Evolutionary conservation across 164 flowering plant species (phyloP), one percentile per base, ranked within the genome.

Genomic region (Magnolia changhungtana): DNA sequence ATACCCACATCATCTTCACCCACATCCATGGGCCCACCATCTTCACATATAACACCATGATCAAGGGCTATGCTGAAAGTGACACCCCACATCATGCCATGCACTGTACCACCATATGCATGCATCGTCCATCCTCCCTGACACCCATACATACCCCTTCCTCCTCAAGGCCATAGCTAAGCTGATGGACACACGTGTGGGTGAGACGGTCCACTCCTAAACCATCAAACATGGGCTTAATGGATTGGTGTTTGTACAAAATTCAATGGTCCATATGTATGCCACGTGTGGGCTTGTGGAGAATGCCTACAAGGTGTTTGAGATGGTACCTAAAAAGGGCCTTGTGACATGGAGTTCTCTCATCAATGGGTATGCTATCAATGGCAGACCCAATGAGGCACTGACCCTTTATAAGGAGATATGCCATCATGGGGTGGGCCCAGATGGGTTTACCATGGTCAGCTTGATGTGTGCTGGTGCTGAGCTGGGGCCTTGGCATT

Each of bases 91-190:
- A 7, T 27, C 78, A 79, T 11, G 83, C 84, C 1, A 50, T 81
- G 19, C 58, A 58, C 2, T 84, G 29, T 74, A 79, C 73, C 77
- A 75, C 55, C 75, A 77, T 63, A 84, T 84, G 86, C 79, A 73
- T 7, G 11, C 61, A 51, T 70, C 67, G 7, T 58, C 49, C 19
- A 50, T 81, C 24, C 71, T 59, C 19, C 76, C 82, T 37, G 86
- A 84, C 72, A 84, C 79, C 61, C 86, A 84, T 73, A 81, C 84
- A n/a, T 84, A 84, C 82, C 86, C 86, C 69, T 84, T 84, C 75
- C 74, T 79, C 10, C 77, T 83, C 14, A 84, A 84, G 65, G 86
- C 84, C 16, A 75, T 79, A 67, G 77, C 86, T 1, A 81, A 75
- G 77, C 19, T 78, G 65, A 37, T 79, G 80, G 81, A 37, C 67